Evolutionary conservation across 331 rosid genomes (phyloP), one percentile per base, ranked within the genome.

Genomic region (Pyracantha coccinea): DNA sequence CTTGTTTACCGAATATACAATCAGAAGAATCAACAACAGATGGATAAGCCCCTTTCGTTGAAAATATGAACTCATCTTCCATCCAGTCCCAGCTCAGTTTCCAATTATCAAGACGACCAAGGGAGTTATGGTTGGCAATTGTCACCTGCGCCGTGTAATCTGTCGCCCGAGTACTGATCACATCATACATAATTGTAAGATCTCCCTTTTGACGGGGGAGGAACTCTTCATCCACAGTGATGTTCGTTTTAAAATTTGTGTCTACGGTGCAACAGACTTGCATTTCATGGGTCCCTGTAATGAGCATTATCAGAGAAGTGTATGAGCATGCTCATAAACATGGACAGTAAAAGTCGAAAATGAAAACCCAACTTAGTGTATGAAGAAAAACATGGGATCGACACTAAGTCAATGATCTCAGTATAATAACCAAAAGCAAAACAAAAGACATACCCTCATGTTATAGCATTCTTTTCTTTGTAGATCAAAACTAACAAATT

Each of bases 21-120:
- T 79, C 99, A 75, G 97, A 85, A 76, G 88, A 78, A 85, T 92
- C 97, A 47, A 88, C 89, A 61, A 90, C 75, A 38, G 92, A 79
- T 3, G 98, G 96, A 82, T 90, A 89, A 54, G 98, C 99, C 24
- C 99, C 99, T 41, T 83, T 96, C 98, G 89, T 96, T 2, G 90
- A 1, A 57, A 1, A 66, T 74, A 96, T 96, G 62, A 96, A 92
- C 79, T 96, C 99, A 63, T 83, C 88, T 65, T 62, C 83, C 96
- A 88, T 96, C 99, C 99, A 96, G 12, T 96, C 90, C 98, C 98
- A 96, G 74, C 92, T 90, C 71, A 96, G 78, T 61, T 79, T 83
- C 99, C 99, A 96, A 71, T 88, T 81, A 74, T 96, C 98, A 85
- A 96, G 97, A 81, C 98, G 96, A 16, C 98, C 99, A 32, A 96